Conservation (phyloP, 2,329 filamentous ascomycete species). For the Phialophora expanda region DNA sequence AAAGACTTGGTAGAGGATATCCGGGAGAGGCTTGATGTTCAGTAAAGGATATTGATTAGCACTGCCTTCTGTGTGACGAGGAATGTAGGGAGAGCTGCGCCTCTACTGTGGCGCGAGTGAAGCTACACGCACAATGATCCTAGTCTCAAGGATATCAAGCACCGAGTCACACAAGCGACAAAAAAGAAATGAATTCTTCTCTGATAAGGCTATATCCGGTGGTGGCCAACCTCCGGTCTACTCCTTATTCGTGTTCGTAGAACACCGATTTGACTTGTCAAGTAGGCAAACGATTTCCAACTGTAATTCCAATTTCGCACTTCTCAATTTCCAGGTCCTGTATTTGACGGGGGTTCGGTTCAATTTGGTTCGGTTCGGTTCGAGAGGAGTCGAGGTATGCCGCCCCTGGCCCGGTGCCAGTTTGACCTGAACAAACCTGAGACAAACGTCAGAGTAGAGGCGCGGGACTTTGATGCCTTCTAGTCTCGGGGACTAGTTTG, state of each 20-base stretch:
- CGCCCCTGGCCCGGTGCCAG: background rate
- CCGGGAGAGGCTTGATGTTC: background rate
- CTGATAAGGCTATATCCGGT: slow-evolving; percentile 2
- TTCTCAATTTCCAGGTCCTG: background rate
- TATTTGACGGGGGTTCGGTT: background rate
- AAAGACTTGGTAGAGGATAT: background rate
- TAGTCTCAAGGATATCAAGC: background rate
- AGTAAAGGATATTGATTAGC: background rate
- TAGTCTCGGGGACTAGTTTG: background rate
- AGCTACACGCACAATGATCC: background rate
- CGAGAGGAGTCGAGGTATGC: background rate
- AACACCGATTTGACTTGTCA: slow-evolving; percentile 7
- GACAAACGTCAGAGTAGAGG: slow-evolving; percentile 1
- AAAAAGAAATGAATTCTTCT: background rate
- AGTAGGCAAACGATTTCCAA: slow-evolving; percentile 1
- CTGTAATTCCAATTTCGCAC: background rate
- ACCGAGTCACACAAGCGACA: background rate
- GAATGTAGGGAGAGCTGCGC: background rate
- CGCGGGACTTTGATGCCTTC: slow-evolving; percentile 2
- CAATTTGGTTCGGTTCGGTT: background rate
- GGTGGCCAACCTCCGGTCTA: background rate
- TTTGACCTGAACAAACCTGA: background rate
- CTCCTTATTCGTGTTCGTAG: background rate
- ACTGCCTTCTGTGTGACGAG: background rate
- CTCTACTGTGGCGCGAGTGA: background rate